Conservation (phyloP, 78 protist genomes). For the Dictyostelium firmibasis region DNA sequence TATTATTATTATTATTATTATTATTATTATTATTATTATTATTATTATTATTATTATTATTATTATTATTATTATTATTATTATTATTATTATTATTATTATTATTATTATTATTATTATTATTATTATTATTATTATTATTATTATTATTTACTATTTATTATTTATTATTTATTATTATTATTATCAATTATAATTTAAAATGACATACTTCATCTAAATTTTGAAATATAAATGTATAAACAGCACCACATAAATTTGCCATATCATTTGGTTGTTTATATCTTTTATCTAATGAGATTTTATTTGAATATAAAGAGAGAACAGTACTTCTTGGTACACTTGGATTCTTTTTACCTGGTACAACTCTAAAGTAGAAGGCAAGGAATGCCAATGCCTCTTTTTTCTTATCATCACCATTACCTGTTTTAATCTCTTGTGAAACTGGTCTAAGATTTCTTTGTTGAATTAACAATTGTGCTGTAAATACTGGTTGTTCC, state of each 20-base stretch:
- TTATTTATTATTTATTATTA: not conserved
- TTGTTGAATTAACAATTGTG: conserved; percentile 57
- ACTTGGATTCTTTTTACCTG: not conserved
- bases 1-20: too few relatives aligned
- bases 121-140: too few relatives aligned
- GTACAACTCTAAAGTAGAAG: conserved; percentile 51
- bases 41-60: too few relatives aligned
- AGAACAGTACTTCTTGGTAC: conserved; percentile 19
- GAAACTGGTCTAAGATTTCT: conserved; percentile 54
- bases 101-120: too few relatives aligned
- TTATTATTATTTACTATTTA: too few relatives aligned
- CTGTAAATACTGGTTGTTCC: not conserved
- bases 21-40: not conserved
- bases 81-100: too few relatives aligned
- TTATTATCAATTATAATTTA: not conserved
- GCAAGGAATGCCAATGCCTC: conserved; percentile 46
- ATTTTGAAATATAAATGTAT: conserved; percentile 66
- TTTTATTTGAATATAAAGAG: conserved; percentile 42
- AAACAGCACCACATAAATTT: conserved; percentile 75
- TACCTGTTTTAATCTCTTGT: conserved; percentile 17
- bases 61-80: not conserved
- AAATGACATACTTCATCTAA: conserved; percentile 45
- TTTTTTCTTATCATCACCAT: conserved; percentile 51
- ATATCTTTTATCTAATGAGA: conserved; percentile 32
- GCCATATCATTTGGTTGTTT: conserved; percentile 74